Conservation (phyloP, 2,329 filamentous ascomycete species). For the Pseudonectria buxi region DNA sequence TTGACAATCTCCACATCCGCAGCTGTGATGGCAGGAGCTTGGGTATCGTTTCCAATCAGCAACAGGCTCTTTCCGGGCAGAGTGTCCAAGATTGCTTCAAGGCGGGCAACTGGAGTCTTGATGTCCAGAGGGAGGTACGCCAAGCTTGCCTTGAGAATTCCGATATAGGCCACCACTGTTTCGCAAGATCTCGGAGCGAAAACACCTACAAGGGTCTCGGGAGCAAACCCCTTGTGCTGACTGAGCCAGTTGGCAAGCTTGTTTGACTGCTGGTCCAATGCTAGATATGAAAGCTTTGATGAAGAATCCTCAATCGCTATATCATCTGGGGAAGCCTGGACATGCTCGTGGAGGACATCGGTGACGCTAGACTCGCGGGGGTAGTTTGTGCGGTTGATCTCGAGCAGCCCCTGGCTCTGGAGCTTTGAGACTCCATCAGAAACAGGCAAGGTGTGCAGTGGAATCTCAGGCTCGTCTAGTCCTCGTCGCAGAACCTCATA, state of each 20-base stretch:
- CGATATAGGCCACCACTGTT: conserved; percentile 15
- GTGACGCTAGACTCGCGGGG: conserved; percentile 11
- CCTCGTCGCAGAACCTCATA: conserved; percentile 9
- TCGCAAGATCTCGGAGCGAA: conserved; percentile 16
- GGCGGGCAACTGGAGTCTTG: conserved; percentile 7
- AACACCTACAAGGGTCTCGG: conserved; percentile 15
- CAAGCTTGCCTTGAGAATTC: conserved; percentile 18
- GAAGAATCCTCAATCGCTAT: conserved; percentile 14
- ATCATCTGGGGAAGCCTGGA: conserved; percentile 1
- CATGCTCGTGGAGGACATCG: conserved; percentile 17
- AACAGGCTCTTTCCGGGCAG: background rate
- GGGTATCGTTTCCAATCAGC: conserved; percentile 3
- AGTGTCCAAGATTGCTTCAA: conserved; percentile 10
- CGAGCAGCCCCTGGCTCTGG: too few species aligned
- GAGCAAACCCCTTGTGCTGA: background rate
- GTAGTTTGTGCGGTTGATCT: too few species aligned
- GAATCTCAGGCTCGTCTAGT: conserved; percentile 4
- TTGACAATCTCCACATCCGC: background rate
- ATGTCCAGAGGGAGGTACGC: conserved; percentile 20
- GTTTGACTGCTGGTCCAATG: conserved; percentile 15
- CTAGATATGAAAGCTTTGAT: conserved; percentile 11
- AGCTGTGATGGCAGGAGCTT: background rate
- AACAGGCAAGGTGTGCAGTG: conserved; percentile 3
- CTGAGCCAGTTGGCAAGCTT: conserved; percentile 7
- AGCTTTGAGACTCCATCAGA: too few species aligned